Percentiles rank a stretch among this genome's conserved stretches.
Conservation (phyloP, 371 early-diverging fungal genomes). For the Ordospora pajunii region DNA sequence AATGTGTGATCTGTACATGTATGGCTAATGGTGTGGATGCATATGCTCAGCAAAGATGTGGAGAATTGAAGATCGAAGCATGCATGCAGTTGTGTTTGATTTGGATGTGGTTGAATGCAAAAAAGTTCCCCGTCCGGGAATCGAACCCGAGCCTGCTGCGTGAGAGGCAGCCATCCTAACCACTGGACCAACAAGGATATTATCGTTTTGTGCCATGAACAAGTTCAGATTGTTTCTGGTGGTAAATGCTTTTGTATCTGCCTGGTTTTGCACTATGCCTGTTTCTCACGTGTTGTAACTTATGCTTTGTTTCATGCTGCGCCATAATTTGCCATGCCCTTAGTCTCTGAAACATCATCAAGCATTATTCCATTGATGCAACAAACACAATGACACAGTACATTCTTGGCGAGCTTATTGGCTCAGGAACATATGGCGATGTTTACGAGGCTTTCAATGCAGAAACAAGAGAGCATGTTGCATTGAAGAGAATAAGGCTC, state of each 20-base stretch:
- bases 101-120: background rate
- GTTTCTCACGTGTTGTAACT: too few species aligned
- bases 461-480: conserved; percentile 54
- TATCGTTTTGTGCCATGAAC: too few species aligned
- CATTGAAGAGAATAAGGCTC: conserved; percentile 59
- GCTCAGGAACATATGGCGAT: conserved; percentile 61
- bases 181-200: conserved; percentile 48
- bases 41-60: too few species aligned
- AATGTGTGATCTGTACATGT: too few species aligned
- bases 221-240: too few species aligned
- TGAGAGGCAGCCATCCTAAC: conserved; percentile 44
- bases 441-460: conserved; percentile 59
- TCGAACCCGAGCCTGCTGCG: conserved; percentile 48
- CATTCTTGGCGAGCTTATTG: conserved; percentile 55
- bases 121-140: conserved; percentile 46
- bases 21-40: too few species aligned
- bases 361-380: background rate
- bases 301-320: background rate
- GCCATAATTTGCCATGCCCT: background rate
- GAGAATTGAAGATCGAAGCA: too few species aligned
- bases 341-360: background rate
- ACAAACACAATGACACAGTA: conserved; percentile 55
- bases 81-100: background rate
- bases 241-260: too few species aligned
- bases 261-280: too few species aligned